Evolutionary conservation across 2,329 filamentous ascomycete species (phyloP), one percentile per base, ranked within the genome.

Genomic region (Botryotinia narcissicola): DNA sequence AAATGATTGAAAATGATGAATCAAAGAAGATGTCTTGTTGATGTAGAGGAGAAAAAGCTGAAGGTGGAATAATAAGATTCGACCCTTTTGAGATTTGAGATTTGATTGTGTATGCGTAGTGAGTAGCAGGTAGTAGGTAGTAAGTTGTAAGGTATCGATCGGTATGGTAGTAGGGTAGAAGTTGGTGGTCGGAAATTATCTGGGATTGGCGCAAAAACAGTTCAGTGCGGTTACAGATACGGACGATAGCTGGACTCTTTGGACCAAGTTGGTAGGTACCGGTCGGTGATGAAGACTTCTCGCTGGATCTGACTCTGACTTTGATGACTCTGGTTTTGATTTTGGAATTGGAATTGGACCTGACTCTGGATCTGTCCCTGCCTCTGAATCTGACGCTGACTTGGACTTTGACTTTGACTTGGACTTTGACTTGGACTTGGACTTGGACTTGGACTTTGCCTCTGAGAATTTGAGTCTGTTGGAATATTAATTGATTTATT

Each of bases 181-280:
- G 70, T 72, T 67, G 60, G 46, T n/a, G 22, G n/a, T 70, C 67
- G 51, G 67, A 44, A 68, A 68, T 68, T 68, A 68, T 68, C 48
- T 57, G 54, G 25, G 48, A 54, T 40, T 68, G 66, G 48, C 66
- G 66, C 46, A 57, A 68, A 57, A 42, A 68, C 22, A 20, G 67
- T 60, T 70, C 67, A 70, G 37, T 68, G 64, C 32, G 44, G 63
- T 67, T 37, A 67, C 44, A 67, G 42, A 25, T 54, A 54, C 48
- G 25, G 48, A 54, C 48, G 48, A 54, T 51, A 51, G 44, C 25
- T 40, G 35, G 35, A 20, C 32, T 61, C 22, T 25, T 25, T 40
- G 59, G 14, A 61, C 32, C 25, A 54, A 54, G 25, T n/a, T 54
- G 35, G 59, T 61, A 10, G n/a, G 54, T 20, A 60, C 7, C 20